Conservation (phyloP, 441 rosid genomes). For the Corymbia calophylla region DNA sequence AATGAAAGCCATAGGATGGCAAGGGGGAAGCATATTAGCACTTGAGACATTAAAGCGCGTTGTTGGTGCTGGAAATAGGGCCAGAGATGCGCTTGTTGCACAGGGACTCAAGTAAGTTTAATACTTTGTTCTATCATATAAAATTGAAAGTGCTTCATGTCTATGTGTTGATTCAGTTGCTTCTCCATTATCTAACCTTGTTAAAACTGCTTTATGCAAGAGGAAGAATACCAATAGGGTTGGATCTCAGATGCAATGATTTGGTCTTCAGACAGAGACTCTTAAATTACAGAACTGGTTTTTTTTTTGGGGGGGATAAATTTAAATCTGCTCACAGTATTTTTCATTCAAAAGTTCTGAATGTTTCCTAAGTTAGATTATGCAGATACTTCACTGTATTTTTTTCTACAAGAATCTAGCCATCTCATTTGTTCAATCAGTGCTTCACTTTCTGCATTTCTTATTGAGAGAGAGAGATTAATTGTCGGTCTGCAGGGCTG, state of each 20-base stretch:
- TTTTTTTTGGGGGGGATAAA: neutral
- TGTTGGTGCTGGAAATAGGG: conserved; percentile 99
- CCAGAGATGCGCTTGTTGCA: conserved; percentile 97
- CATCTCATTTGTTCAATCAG: neutral
- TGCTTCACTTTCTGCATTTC: neutral
- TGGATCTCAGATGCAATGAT: neutral
- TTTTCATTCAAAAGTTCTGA: neutral
- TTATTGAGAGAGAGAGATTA: neutral
- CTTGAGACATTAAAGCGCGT: conserved; percentile 97
- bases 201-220: neutral
- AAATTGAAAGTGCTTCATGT: neutral
- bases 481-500: conserved; percentile 55
- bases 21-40: conserved; percentile 98
- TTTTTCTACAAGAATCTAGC: neutral
- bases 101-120: conserved; percentile 90
- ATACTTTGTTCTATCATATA: neutral
- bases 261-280: neutral
- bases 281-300: neutral
- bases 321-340: neutral
- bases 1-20: conserved; percentile 99
- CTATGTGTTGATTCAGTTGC: neutral
- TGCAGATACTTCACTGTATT: neutral
- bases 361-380: neutral
- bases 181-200: neutral
- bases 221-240: neutral